phyloP scores from a whole-genome alignment of 345 rosid species.

The Boechera stricta region DNA sequence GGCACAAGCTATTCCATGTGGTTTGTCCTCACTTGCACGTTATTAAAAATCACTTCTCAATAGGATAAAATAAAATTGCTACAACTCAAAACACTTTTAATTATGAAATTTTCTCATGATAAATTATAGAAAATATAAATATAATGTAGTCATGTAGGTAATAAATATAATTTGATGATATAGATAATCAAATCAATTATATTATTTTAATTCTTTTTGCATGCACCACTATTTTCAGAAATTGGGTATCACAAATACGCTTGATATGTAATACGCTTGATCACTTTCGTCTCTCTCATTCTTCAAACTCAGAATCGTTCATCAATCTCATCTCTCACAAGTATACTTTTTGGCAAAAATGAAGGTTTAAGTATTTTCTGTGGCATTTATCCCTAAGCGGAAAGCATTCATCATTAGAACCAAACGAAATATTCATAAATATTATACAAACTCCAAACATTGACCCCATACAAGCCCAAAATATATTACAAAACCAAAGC shows the following conservation, averaged over 20 bases:
- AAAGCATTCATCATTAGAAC: not conserved
- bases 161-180: no score
- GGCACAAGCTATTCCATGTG: no score
- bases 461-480: not conserved
- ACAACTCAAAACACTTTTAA: no score
- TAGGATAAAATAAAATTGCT: no score
- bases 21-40: no score
- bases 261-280: not conserved
- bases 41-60: no score
- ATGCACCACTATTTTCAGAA: not conserved
- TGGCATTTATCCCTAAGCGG: not conserved
- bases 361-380: not conserved
- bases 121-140: no score
- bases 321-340: not conserved
- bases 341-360: not conserved
- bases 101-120: no score
- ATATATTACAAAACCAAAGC: not conserved
- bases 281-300: not conserved
- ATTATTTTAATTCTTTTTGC: no score
- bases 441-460: conserved; percentile 6
- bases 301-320: not conserved
- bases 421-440: not conserved
- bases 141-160: no score
- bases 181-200: no score
- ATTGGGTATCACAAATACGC: not conserved